Base-by-base conservation (phyloP, 139 green algal species). In the Coelastrella sp. region DNA sequence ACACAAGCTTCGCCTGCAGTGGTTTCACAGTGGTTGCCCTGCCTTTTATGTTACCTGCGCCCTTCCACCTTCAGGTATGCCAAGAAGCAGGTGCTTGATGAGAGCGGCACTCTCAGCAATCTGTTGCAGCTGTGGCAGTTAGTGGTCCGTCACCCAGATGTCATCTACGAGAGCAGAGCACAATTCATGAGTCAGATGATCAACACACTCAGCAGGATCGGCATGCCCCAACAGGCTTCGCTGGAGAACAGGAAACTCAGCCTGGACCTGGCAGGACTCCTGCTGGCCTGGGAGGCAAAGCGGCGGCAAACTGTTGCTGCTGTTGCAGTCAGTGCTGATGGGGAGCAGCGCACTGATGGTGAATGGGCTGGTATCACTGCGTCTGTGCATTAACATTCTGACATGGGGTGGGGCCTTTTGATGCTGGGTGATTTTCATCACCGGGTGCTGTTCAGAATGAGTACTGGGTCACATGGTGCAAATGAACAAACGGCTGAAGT, bases 161-260 rank as follows among this genome's bases (percentile, higher is more conserved):
- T 98, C 11, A 99, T 99, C 91, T 99, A 97, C 92, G 58, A 92
- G 11, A 95, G 89, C 73, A 83, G 96, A 8, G 91, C 91, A 25
- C 95, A 98, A 74, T 99, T 99, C 89, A 94, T 99, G 86, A 92
- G n/a, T n/a, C 94, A 98, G 82, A 99, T 99, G 96, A 94, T 99
- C 25, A 96, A 98, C 89, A 95, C 91, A 6, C 93, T 99, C 7
- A 92, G 58, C 49, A 86, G 92, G 35, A 94, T 98, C 24, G 95
- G 94, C 7, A 92, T 97, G 84, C 90, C 93, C n/a, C 60, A 90
- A 22, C 59, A 95, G 88, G 92, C 91, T 5, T 92, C 93, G 0
- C 75, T 93, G n/a, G 98, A 99, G 91, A 97, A 97, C 75, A 91
- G 97, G 15, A 92, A 94, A 8, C 94, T 99, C n/a, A 91, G 97